These are phyloP conservation scores for Arachis hypogaea DNA, from an alignment of 306 rosid species.

Conservation along the genomic window DNA sequence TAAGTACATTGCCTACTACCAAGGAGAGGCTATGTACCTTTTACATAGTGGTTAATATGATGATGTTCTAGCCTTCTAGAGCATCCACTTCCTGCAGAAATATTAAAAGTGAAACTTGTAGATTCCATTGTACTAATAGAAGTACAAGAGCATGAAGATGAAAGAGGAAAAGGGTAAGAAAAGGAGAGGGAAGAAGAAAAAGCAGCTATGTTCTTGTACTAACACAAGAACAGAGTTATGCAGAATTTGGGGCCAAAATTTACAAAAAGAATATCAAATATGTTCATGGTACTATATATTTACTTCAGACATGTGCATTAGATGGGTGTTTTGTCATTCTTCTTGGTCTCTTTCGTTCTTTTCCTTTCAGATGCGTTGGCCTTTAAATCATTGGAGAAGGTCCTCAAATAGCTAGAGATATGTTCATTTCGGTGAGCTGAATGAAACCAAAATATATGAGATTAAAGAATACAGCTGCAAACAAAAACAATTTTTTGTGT, in stretches of 20 bases:
- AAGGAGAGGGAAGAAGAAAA: neutral
- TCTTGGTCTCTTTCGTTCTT: conserved; percentile 67
- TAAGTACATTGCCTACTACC: neutral
- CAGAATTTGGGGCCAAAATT: neutral
- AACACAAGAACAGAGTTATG: neutral
- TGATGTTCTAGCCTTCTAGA: neutral
- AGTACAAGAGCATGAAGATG: neutral
- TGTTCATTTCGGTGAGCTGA: conserved; percentile 90
- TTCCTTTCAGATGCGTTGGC: conserved; percentile 74
- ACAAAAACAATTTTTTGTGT: neutral
- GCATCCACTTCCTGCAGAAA: neutral
- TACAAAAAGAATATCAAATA: conserved; percentile 8
- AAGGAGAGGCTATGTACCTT: neutral
- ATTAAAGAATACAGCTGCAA: neutral
- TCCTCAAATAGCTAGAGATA: conserved; percentile 64
- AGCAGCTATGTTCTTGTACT: neutral
- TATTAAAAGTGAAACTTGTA: neutral
- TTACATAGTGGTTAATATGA: neutral
- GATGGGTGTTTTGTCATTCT: conserved; percentile 52
- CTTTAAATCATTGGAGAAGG: conserved; percentile 67
- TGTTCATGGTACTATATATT: neutral
- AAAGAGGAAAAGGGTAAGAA: neutral
- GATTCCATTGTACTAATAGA: neutral
- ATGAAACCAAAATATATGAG: conserved; percentile 46
- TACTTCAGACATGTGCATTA: neutral